Evolutionary conservation across 768 basidiomycete genomes (phyloP).

Genomic region (Pulveroboletus ravenelii): DNA sequence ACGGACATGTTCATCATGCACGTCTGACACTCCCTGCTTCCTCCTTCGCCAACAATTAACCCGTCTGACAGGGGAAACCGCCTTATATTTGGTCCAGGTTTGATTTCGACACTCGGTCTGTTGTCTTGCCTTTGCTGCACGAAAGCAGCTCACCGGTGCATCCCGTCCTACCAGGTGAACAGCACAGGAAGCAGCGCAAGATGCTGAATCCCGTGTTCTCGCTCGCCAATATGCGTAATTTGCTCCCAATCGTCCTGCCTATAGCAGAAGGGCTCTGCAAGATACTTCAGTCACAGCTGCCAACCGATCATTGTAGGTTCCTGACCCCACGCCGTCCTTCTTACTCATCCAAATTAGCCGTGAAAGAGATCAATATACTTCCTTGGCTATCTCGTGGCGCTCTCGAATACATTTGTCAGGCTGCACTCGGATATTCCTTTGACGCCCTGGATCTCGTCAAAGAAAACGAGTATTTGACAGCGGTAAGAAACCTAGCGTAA

Average conservation of each 20-base stretch:
- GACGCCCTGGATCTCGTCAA: conserved; percentile 24
- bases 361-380: conserved; percentile 31
- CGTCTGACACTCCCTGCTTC: background rate
- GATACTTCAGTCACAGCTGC: conserved; percentile 18
- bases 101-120: conserved; percentile 36
- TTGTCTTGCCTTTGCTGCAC: background rate
- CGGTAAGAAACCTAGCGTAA: conserved; percentile 31
- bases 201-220: conserved; percentile 34
- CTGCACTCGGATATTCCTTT: conserved; percentile 32
- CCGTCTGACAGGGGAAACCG: conserved; percentile 18
- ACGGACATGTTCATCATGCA: conserved; percentile 33
- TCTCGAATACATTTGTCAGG: conserved; percentile 35
- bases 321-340: background rate
- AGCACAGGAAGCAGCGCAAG: conserved; percentile 30
- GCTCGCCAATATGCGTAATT: conserved; percentile 26
- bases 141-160: background rate
- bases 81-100: conserved; percentile 35
- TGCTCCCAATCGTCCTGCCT: conserved; percentile 30
- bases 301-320: conserved; percentile 20
- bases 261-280: conserved; percentile 28
- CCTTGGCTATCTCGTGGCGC: conserved; percentile 32
- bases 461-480: conserved; percentile 26
- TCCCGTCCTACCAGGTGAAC: conserved; percentile 17
- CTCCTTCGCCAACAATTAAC: background rate
- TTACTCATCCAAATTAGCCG: conserved; percentile 12